These are phyloP conservation scores for Fusarium torulosum DNA, from an alignment of 2,329 filamentous ascomycete genomes.

Conservation along the genomic window DNA sequence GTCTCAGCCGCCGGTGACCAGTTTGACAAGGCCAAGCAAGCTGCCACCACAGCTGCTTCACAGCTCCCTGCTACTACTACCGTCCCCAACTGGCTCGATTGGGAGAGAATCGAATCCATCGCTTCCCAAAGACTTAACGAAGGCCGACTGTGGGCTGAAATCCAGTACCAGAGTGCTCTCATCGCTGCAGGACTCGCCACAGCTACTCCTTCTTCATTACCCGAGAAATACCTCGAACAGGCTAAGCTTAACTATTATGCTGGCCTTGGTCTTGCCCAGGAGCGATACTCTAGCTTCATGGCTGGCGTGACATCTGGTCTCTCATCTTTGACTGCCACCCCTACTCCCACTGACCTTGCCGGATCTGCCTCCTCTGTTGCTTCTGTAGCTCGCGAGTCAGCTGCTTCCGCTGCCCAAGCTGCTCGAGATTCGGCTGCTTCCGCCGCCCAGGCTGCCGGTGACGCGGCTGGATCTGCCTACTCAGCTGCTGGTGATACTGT, in stretches of 20 bases:
- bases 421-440: constrained; percentile 61
- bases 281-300: constrained; percentile 81
- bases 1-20: constrained; percentile 71
- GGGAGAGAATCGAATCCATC: constrained; percentile 69
- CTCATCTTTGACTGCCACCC: constrained; percentile 69
- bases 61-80: constrained; percentile 61
- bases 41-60: constrained; percentile 64
- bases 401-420: constrained; percentile 59
- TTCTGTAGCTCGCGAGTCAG: constrained; percentile 63
- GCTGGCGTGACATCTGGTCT: constrained; percentile 77
- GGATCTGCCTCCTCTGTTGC: constrained; percentile 64
- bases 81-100: constrained; percentile 58
- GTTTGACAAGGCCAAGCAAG: constrained; percentile 66
- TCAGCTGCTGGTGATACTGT: constrained; percentile 60
- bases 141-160: constrained; percentile 76
- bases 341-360: constrained; percentile 67
- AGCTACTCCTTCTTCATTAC: constrained; percentile 60
- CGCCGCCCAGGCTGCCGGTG: constrained; percentile 61
- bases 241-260: constrained; percentile 79
- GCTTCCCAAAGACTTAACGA: constrained; percentile 78
- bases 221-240: constrained; percentile 70
- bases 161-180: constrained; percentile 77
- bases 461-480: constrained; percentile 62
- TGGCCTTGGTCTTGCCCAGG: constrained; percentile 81
- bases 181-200: constrained; percentile 73